These are phyloP conservation scores for Salix purpurea DNA, from an alignment of 345 rosid genomes.

Conservation along the genomic window DNA sequence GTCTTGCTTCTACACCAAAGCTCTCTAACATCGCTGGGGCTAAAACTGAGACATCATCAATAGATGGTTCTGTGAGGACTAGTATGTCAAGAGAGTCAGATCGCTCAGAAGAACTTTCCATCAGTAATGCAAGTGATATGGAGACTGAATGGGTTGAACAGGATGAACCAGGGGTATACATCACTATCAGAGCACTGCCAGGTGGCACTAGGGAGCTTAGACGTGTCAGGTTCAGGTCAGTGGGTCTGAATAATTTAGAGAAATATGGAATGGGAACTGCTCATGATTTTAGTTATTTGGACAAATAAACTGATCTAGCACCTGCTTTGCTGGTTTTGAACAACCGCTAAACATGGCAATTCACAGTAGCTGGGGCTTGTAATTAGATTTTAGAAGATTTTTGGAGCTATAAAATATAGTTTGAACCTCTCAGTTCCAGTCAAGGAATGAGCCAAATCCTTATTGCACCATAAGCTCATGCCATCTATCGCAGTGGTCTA, in stretches of 20 bases:
- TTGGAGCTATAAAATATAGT: background rate
- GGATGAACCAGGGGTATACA: slow-evolving; percentile 92
- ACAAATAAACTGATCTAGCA: background rate
- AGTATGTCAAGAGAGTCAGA: slow-evolving; percentile 75
- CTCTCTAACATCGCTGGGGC: slow-evolving; percentile 64
- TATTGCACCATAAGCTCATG: background rate
- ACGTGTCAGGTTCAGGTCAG: slow-evolving; percentile 92
- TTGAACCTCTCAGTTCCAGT: background rate
- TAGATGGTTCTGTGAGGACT: slow-evolving; percentile 65
- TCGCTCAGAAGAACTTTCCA: slow-evolving; percentile 69
- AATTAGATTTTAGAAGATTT: background rate
- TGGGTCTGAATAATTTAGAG: background rate
- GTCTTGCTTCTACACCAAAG: slow-evolving; percentile 63
- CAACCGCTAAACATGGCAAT: background rate
- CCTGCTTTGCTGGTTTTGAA: background rate
- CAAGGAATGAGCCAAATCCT: background rate
- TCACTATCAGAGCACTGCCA: slow-evolving; percentile 72
- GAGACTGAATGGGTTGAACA: slow-evolving; percentile 96
- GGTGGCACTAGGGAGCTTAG: slow-evolving; percentile 85
- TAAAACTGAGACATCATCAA: slow-evolving; percentile 70
- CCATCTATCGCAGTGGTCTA: background rate
- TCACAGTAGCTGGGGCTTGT: background rate
- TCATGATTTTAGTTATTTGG: background rate
- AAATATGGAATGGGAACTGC: background rate
- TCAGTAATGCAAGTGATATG: slow-evolving; percentile 85